These are phyloP conservation scores for Crithidia acanthocephali DNA, from an alignment of 208 protist genomes.

Conservation along the genomic window DNA sequence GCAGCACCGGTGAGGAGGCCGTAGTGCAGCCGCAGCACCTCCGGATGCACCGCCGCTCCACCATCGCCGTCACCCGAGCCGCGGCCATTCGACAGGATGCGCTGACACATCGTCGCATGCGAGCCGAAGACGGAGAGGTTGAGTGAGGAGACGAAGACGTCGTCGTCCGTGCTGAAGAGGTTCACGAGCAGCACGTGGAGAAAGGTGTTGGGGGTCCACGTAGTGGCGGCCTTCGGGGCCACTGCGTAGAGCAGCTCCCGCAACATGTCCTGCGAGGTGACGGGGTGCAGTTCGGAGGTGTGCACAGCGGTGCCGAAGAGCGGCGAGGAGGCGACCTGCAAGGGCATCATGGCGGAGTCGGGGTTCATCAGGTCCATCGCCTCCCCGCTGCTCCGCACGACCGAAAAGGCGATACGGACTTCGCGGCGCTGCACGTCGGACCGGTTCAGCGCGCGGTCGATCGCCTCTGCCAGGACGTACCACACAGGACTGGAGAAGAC, in stretches of 20 bases:
- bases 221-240: slow-evolving; percentile 1
- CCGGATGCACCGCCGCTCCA: neutral
- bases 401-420: slow-evolving; percentile 34
- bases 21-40: slow-evolving; percentile 27
- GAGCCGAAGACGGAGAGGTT: slow-evolving; percentile 40
- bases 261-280: slow-evolving; percentile 29
- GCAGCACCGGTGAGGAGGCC: slow-evolving; percentile 17
- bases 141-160: slow-evolving; percentile 44
- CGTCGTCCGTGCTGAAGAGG: slow-evolving; percentile 19
- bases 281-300: slow-evolving; percentile 7
- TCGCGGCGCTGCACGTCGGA: slow-evolving; percentile 8
- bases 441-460: slow-evolving; percentile 14
- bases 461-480: slow-evolving; percentile 36
- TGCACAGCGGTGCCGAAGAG: slow-evolving; percentile 43
- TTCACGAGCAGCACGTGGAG: slow-evolving; percentile 42
- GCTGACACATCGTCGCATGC: slow-evolving; percentile 23
- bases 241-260: slow-evolving; percentile 21
- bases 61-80: neutral
- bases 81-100: slow-evolving; percentile 11
- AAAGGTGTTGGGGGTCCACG: slow-evolving; percentile 23
- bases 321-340: slow-evolving; percentile 39
- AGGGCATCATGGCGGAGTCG: slow-evolving; percentile 9
- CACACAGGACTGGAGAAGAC: slow-evolving; percentile 37
- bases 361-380: slow-evolving; percentile 39
- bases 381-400: slow-evolving; percentile 21